phyloP scores from a whole-genome alignment of 352 stramenopile genomes.

The Aphanomyces invadans region DNA sequence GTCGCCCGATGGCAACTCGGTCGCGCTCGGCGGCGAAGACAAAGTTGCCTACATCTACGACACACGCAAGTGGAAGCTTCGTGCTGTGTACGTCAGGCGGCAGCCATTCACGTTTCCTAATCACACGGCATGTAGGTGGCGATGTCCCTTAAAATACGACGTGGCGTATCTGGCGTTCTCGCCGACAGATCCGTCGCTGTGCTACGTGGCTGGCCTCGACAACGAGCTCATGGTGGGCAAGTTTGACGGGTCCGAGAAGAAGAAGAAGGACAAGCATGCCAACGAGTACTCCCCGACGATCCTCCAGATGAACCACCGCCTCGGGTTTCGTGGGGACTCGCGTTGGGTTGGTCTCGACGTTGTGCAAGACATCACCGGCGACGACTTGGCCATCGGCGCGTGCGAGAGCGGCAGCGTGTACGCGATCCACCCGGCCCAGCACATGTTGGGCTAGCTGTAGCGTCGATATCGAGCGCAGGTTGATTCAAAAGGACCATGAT shows the following conservation, averaged over 20 bases:
- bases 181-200: constrained; percentile 13
- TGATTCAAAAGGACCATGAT: too few species aligned
- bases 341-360: constrained; percentile 23
- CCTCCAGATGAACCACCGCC: constrained; percentile 25
- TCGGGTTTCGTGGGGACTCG: constrained; percentile 24
- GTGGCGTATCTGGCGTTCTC: constrained; percentile 18
- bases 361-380: neutral
- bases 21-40: constrained; percentile 22
- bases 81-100: constrained; percentile 10
- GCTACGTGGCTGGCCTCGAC: constrained; percentile 26
- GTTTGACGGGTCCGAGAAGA: constrained; percentile 20
- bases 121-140: constrained; percentile 20
- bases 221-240: constrained; percentile 26
- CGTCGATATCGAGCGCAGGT: too few species aligned
- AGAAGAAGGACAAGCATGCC: constrained; percentile 2
- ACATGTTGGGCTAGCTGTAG: constrained; percentile 5
- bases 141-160: constrained; percentile 25
- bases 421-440: constrained; percentile 9
- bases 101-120: too few species aligned
- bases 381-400: constrained; percentile 18
- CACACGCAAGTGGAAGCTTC: constrained; percentile 26
- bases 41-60: constrained; percentile 26
- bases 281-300: constrained; percentile 22
- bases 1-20: constrained; percentile 22
- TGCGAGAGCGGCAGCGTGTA: constrained; percentile 18